Evolutionary conservation across 78 protist species (phyloP).

Genomic region (Guillardia theta): DNA sequence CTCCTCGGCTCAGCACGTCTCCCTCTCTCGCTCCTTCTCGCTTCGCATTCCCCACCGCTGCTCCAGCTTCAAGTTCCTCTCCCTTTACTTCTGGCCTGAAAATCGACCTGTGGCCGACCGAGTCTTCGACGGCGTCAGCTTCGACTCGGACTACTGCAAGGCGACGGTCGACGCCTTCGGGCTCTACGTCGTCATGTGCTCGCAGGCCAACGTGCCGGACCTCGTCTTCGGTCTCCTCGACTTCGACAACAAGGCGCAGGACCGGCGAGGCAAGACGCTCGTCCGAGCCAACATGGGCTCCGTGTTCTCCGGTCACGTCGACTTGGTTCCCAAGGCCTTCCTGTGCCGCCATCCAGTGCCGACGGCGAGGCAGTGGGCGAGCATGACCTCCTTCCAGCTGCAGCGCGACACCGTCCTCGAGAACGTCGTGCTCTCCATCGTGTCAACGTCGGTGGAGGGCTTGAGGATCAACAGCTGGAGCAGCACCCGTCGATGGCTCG

Average conservation of each 20-base stretch:
- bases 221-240: not conserved
- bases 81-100: not conserved
- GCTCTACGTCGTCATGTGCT: not conserved
- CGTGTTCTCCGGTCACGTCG: not conserved
- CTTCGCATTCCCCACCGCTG: not conserved
- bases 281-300: not conserved
- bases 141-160: not conserved
- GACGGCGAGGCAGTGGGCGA: not conserved
- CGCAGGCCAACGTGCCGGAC: not conserved
- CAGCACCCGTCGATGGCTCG: too few relatives aligned
- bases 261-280: not conserved
- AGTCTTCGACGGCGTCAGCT: not conserved
- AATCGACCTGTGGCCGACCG: not conserved
- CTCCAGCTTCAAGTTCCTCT: not conserved
- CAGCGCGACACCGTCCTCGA: not conserved
- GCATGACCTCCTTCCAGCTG: not conserved
- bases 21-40: not conserved
- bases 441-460: too few relatives aligned
- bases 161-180: not conserved
- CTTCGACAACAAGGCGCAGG: not conserved
- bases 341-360: not conserved
- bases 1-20: not conserved
- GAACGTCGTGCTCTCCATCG: too few relatives aligned
- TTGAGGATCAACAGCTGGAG: too few relatives aligned
- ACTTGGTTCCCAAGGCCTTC: not conserved